Evolutionary conservation across 106 monocot genomes (phyloP), one percentile per base, ranked within the genome.

Genomic region (Phalaenopsis equestris): DNA sequence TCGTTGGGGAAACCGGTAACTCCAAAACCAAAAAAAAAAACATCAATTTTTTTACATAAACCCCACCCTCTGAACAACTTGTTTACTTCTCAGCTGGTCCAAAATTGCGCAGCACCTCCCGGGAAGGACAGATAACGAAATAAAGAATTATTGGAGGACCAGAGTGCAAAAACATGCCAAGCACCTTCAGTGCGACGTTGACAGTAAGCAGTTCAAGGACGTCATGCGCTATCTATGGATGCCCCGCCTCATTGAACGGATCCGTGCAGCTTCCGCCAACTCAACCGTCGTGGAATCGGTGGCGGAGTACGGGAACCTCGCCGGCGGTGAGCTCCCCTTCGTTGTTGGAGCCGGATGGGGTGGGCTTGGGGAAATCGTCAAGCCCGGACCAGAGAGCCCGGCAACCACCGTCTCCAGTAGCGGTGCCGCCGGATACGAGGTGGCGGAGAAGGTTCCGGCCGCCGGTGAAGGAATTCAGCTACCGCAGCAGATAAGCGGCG

Each of bases 71-170:
- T n/a, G 18, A 5, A 45, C 15, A 12, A 18, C 15, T 52, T 52
- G 52, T 52, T 52, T 52, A 55, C 21, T 55, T 2, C 15, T 16
- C 45, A 91, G 95, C 39, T 96, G 95, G 95, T 93, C 93, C 6
- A 96, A 96, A 79, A 96, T 96, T 6, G 95, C 95, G 19, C 93
- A 93, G 70, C 88, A 88, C 70, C 75, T 93, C 75, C 93, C 93
- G 0, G 90, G 90, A 10, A 87, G 93, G 72, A 93, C 93, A 1
- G 93, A 93, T 56, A 93, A 93, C 81, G 93, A 93, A 79, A 91
- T 94, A 76, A 94, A 94, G 83, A 94, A 94, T 57, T 97, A 97
- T 73, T 97, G 96, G 96, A 79, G 96, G 73, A 97, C 96, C 5
- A 72, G 94, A 73, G 96, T 97, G 89, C 93, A 93, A 56, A 93